These are phyloP conservation scores for Suillus alpinus DNA, from an alignment of 768 basidiomycete genomes.

Conservation along the genomic window DNA sequence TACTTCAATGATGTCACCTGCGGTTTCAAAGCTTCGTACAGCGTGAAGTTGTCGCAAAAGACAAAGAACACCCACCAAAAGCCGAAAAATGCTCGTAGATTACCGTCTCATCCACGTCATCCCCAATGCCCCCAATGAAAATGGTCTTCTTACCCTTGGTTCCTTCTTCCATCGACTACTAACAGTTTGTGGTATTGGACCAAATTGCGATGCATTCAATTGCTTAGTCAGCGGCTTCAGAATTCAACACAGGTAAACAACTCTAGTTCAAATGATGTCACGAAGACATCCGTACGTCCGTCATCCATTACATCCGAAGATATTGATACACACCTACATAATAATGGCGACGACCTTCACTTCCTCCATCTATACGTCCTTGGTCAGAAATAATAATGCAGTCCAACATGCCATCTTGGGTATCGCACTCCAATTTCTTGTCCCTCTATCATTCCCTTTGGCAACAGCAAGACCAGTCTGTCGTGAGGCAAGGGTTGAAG, in stretches of 20 bases:
- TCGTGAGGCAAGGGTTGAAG: background rate
- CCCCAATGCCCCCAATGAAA: constrained; percentile 79
- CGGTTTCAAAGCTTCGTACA: constrained; percentile 6
- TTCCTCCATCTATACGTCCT: background rate
- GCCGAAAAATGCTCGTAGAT: constrained; percentile 81
- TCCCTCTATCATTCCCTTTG: background rate
- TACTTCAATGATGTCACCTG: constrained; percentile 92
- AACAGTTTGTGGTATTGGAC: background rate
- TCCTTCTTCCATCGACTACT: constrained; percentile 67
- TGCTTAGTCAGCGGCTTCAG: background rate
- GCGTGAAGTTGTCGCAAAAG: background rate
- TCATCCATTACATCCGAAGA: background rate
- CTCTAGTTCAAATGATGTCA: background rate
- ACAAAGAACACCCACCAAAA: constrained; percentile 60
- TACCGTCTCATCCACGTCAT: constrained; percentile 76
- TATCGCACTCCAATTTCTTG: background rate
- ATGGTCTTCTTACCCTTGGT: constrained; percentile 83
- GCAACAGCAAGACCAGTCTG: background rate
- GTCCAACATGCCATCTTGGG: background rate
- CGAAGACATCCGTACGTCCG: background rate
- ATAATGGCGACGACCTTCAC: background rate
- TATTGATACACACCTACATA: background rate
- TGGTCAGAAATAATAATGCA: background rate
- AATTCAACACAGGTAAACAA: background rate
- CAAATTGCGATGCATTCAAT: background rate